These are phyloP conservation scores for Exophiala bonariae DNA, from an alignment of 2,329 filamentous ascomycete species.

Conservation along the genomic window DNA sequence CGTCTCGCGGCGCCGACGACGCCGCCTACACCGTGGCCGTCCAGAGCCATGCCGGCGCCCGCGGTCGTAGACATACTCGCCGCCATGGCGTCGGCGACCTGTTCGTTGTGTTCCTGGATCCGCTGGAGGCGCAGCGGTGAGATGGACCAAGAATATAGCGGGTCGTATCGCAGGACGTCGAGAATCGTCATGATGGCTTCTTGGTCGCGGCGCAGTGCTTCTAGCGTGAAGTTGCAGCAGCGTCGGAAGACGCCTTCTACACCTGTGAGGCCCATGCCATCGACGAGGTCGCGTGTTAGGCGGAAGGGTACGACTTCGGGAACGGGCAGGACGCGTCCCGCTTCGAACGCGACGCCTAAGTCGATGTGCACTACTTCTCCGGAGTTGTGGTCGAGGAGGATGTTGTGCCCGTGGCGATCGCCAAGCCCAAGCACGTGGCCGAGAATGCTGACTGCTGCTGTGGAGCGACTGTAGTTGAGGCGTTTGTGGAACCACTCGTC, in stretches of 20 bases:
- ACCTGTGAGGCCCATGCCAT: conserved; percentile 93
- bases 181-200: conserved; percentile 99
- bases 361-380: conserved; percentile 98
- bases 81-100: conserved; percentile 38
- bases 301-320: conserved; percentile 96
- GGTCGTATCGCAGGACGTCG: conserved; percentile 97
- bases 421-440: conserved; percentile 91
- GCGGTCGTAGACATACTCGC: conserved; percentile 30
- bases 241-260: conserved; percentile 95
- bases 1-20: conserved; percentile 35
- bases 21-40: conserved; percentile 20
- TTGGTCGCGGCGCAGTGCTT: conserved; percentile 89
- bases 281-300: conserved; percentile 88
- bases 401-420: conserved; percentile 95
- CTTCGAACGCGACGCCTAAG: conserved; percentile 94
- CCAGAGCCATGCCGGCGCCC: conserved; percentile 28
- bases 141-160: conserved; percentile 92
- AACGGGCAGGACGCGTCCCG: conserved; percentile 89
- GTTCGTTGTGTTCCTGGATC: conserved; percentile 60
- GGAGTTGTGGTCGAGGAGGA: conserved; percentile 82
- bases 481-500: conserved; percentile 94
- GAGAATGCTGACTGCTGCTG: conserved; percentile 91
- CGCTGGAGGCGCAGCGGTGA: conserved; percentile 67
- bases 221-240: conserved; percentile 97
- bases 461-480: conserved; percentile 88